Evolutionary conservation across 2,329 filamentous ascomycete species (phyloP).

Genomic region (Fusarium bulbicola): DNA sequence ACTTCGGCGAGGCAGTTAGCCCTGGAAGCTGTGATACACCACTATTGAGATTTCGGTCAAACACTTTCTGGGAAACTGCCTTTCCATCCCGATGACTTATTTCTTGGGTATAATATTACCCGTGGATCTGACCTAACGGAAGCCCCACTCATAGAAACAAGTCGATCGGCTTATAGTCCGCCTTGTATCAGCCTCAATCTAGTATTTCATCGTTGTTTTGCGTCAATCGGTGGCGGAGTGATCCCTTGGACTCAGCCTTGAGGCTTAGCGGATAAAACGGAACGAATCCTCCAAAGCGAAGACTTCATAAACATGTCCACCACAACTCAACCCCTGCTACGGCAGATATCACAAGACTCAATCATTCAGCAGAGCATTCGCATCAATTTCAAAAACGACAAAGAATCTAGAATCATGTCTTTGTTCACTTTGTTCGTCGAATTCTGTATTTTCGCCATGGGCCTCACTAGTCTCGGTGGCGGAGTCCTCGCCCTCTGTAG

Average conservation of each 20-base stretch:
- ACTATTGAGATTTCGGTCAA: not conserved
- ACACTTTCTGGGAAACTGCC: accelerated
- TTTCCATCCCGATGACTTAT: accelerated
- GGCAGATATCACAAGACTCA: accelerated
- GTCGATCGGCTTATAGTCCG: accelerated
- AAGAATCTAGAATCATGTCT: not conserved
- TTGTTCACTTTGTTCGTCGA: not conserved
- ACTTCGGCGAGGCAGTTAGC: not conserved
- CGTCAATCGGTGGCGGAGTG: not conserved
- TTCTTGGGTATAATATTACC: accelerated
- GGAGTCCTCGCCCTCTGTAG: not conserved
- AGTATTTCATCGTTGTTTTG: accelerated
- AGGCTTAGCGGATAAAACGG: not conserved
- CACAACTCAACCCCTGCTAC: not conserved
- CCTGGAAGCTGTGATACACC: not conserved
- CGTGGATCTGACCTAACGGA: too few relatives aligned
- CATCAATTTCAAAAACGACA: not conserved
- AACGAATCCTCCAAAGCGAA: not conserved
- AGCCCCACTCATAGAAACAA: too few relatives aligned
- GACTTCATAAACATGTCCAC: not conserved
- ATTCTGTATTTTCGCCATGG: not conserved
- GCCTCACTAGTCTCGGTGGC: not conserved
- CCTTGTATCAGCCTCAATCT: accelerated
- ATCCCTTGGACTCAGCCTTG: not conserved
- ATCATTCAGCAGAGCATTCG: accelerated